Percentiles rank a stretch among this genome's conserved stretches.
phyloP scores from a whole-genome alignment of 108 stramenopile species.

The Stephanodiscus minutulus region DNA sequence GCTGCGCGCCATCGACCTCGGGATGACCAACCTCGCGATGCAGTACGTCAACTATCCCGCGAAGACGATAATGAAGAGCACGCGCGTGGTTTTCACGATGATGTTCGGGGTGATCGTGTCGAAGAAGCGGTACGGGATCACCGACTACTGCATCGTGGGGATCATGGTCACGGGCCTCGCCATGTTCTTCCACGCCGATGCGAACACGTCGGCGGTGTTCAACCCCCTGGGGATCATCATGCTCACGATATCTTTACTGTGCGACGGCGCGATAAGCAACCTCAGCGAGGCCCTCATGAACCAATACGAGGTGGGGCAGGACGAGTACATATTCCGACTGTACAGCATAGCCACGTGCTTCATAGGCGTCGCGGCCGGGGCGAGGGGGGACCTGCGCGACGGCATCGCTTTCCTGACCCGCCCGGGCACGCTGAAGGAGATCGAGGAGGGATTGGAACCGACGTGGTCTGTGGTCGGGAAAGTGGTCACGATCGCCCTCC shows the following conservation, averaged over 20 bases:
- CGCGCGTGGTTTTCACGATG: slow-evolving; percentile 90
- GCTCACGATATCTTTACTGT: slow-evolving; percentile 77
- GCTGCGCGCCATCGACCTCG: slow-evolving; percentile 84
- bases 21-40: slow-evolving; percentile 90
- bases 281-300: slow-evolving; percentile 87
- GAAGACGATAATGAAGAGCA: slow-evolving; percentile 88
- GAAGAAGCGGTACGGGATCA: slow-evolving; percentile 60
- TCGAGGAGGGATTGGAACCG: slow-evolving; percentile 61
- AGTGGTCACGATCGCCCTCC: slow-evolving; percentile 63
- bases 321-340: slow-evolving; percentile 88
- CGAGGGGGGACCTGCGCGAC: slow-evolving; percentile 72
- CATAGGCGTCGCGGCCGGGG: slow-evolving; percentile 65
- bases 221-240: slow-evolving; percentile 80
- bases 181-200: slow-evolving; percentile 90
- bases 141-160: slow-evolving; percentile 77
- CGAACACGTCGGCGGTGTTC: slow-evolving; percentile 78
- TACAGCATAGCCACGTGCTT: slow-evolving; percentile 85
- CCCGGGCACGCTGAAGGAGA: slow-evolving; percentile 82
- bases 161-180: slow-evolving; percentile 83
- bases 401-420: slow-evolving; percentile 64
- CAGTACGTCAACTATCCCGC: slow-evolving; percentile 92
- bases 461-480: slow-evolving; percentile 72
- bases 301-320: slow-evolving; percentile 82
- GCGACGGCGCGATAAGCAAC: slow-evolving; percentile 87
- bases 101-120: slow-evolving; percentile 81